Base-by-base conservation (phyloP, 352 stramenopile genomes). In the Discostella stelligera region DNA sequence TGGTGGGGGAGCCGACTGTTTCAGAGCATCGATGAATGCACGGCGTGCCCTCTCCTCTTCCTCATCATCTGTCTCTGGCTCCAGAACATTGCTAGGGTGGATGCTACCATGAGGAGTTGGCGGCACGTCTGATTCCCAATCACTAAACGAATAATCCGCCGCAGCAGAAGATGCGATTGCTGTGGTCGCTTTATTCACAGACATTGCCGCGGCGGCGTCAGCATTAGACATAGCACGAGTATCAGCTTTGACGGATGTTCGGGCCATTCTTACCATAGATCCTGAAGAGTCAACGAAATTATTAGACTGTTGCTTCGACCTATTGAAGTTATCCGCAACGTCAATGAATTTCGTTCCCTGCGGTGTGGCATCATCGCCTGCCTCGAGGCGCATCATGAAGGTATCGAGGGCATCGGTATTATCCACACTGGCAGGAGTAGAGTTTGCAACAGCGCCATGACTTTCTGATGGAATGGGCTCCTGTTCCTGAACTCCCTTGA, bases 361-460 rank as follows among this genome's bases (percentile, higher is more conserved):
- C 11, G 59, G 66, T 9, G 74, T 75, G 48, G 82, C 13, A 10
- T 44, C 53, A 30, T 74, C 77, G 0, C 85, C 84, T 25, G 84
- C 72, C 54, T 90, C 59, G 21, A 92, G 71, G 69, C 86, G 84
- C 46, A 90, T 80, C 87, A 92, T 92, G 69, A 92, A 92, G 27
- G 78, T 73, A 70, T 92, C 87, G 8, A 92, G 71, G 25, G 80
- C 78, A 81, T 91, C 85, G 8, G 81, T 74, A 4, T 72, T 54
- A 46, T 46, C 62, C 25, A 70, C 71, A 30, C 75, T 44, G 11
- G 56, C 30, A 13, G 27, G 27, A 32, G 7, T 44, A 44, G 37
- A 44, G 37, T 44, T 44, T 0, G 37, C 37, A 10, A 44, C 11
- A 0, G 13, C 11, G 41, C 30, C 11, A 50, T 25, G 0, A 18